Base-by-base conservation (phyloP, 2,329 filamentous ascomycete genomes). In the Stachybotrys chlorohalonatus region DNA sequence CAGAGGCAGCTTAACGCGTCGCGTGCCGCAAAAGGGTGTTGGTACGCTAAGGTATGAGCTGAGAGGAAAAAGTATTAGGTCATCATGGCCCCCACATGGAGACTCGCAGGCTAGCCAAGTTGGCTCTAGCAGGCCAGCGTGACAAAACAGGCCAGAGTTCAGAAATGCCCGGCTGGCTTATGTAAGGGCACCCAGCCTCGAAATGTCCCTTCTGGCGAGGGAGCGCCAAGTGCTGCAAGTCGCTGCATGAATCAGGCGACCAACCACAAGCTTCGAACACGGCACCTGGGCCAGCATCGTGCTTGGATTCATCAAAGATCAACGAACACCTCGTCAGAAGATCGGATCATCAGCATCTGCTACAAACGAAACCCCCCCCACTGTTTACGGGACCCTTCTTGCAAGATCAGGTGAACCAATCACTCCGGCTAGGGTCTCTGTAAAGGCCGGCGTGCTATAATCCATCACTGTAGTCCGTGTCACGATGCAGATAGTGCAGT, bases 211-310 rank as follows among this genome's bases (percentile, higher is more conserved):
- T 24, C 24, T 24, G 24, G 24, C 24, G 24, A 24, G 24, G 24
- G 24, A 24, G 24, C 24, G 24, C 24, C 24, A 24, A 24, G 24
- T 24, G 24, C 24, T 24, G 24, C 24, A 24, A 24, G 24, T 2
- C 2, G 24, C 4, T 42, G 36, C 36, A 42, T 42, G 8, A 13
- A 9, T 9, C 5, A 42, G 36, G 36, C 36, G 53, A 49, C 53
- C 53, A 54, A 54, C 53, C 53, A 54, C 16, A 51, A 5, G 48
- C 49, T 7, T 47, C 16, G 24, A 48, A 6, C 11, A 3, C 36
- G 48, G 46, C 53, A 54, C 53, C 54, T 53, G 54, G 46, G 16
- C 15, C 31, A 31, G 15, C 32, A 30, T 51, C 32, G 47, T 39
- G 32, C 52, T 42, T 39, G 13, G 24, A 47, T 49, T 49, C 52